Base-by-base conservation (phyloP, 495 filamentous ascomycete genomes). In the Oidiodendron maius region DNA sequence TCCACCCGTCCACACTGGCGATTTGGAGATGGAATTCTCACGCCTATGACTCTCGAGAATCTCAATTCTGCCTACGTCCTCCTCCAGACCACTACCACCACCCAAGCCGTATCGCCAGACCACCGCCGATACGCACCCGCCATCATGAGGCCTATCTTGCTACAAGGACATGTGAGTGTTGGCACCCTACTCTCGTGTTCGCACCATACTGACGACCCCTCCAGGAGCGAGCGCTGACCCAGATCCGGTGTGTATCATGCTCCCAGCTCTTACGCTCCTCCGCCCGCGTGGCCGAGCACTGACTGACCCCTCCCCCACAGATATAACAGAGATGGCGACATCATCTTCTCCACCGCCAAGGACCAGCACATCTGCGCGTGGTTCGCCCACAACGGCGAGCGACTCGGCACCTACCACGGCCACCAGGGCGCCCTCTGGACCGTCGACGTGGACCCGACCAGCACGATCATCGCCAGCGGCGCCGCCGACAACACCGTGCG, bases 371-470 rank as follows among this genome's bases (percentile, higher is more conserved):
- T 96, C 58, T 95, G 91, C 74, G 89, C 79, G 52, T 96, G 91
- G 90, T 96, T 80, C 72, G 80, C 89, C 39, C 87, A 86, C 68
- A 96, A 95, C 70, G 90, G 90, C 70, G 90, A 96, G 75, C 82
- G 91, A 53, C 77, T 97, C 45, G 91, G 91, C 62, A 94, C 91
- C 52, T 99, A 99, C 71, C 80, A 86, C 61, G 93, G 93, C 61
- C 93, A 99, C 75, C 84, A 91, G 63, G 93, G 93, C 67, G 94
- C 93, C 52, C 83, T 99, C 68, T 99, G 93, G 93, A 96, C 91
- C 46, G 87, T 99, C 64, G 94, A 97, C 61, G 86, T 97, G 55
- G 89, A 96, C 75, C 90, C 93, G 53, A 93, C 89, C 60, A 89
- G 86, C 55, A 87, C 87, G 53, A 78, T 97, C 61, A 86, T 97